A percentile compares a stretch with the other conserved stretches of the same genome.
These are phyloP conservation scores for Coffea canephora DNA, from an alignment of 257 asterid genomes.

Conservation along the genomic window DNA sequence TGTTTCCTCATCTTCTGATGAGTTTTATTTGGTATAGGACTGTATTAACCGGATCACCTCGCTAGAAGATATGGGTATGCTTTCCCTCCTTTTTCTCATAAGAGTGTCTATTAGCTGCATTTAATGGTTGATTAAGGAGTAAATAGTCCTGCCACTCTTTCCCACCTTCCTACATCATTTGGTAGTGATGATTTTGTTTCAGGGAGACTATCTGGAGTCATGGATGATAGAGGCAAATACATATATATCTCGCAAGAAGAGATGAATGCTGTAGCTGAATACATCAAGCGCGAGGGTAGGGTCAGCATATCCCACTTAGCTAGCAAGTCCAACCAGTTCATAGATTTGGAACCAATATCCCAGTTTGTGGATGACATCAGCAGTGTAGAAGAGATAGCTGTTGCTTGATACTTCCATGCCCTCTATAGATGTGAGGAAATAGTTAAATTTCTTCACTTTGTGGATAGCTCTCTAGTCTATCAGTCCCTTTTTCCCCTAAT, in stretches of 20 bases:
- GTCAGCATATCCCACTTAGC: conserved; percentile 96
- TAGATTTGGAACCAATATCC: conserved; percentile 82
- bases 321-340: conserved; percentile 92
- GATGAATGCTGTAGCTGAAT: conserved; percentile 96
- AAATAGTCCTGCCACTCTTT: not conserved
- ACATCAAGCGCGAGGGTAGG: conserved; percentile 86
- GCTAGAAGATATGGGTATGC: conserved; percentile 81
- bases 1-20: conserved; percentile 16
- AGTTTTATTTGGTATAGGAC: conserved; percentile 58
- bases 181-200: conserved; percentile 8
- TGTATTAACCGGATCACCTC: conserved; percentile 83
- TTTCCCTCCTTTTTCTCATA: conserved; percentile 7
- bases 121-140: not conserved
- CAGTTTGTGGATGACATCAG: conserved; percentile 53
- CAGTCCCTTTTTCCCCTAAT: not conserved
- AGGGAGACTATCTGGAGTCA: conserved; percentile 95
- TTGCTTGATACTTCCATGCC: conserved; percentile 37
- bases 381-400: conserved; percentile 54
- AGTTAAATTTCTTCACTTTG: not conserved
- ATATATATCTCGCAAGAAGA: conserved; percentile 88
- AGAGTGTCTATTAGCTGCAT: not conserved
- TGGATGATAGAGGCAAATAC: conserved; percentile 98
- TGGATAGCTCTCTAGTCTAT: not conserved
- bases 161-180: not conserved
- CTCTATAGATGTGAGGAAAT: not conserved